A percentile compares a stretch with the other conserved stretches of the same genome.
These are phyloP conservation scores for Wallemia ichthyophaga DNA, from an alignment of 1,284 basidiomycete species.

Conservation along the genomic window DNA sequence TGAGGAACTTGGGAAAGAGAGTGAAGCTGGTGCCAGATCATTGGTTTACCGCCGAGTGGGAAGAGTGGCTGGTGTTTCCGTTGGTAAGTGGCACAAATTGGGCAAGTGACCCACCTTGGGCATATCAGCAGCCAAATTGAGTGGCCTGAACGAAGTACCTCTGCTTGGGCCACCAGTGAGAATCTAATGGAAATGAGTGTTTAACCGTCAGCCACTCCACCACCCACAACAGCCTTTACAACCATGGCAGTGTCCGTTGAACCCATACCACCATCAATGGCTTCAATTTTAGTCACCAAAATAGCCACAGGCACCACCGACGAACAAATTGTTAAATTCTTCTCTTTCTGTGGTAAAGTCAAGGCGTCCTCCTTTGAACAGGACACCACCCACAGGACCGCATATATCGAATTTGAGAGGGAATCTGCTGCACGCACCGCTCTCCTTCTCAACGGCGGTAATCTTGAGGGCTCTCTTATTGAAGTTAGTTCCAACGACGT, in stretches of 20 bases:
- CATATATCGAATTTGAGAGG: slow-evolving; percentile 3
- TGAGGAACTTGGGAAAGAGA: slow-evolving; percentile 19
- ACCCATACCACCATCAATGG: background rate
- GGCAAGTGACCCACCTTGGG: background rate
- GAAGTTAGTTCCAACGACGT: slow-evolving; percentile 1
- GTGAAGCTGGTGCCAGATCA: slow-evolving; percentile 22
- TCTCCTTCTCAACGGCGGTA: slow-evolving; percentile 9
- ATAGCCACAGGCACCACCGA: slow-evolving; percentile 8
- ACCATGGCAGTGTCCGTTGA: background rate
- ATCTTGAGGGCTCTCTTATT: slow-evolving; percentile 7
- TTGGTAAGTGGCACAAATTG: slow-evolving; percentile 1
- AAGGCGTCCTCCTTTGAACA: background rate
- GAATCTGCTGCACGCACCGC: slow-evolving; percentile 7
- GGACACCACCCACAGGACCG: slow-evolving; percentile 1
- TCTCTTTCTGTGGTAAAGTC: slow-evolving; percentile 10
- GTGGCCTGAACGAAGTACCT: background rate
- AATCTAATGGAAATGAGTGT: background rate
- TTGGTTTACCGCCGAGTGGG: slow-evolving; percentile 14
- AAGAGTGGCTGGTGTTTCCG: slow-evolving; percentile 10
- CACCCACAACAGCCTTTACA: background rate
- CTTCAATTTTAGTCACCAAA: slow-evolving; percentile 8
- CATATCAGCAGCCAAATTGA: background rate
- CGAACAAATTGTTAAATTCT: slow-evolving; percentile 10
- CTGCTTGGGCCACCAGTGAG: background rate
- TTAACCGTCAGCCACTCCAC: background rate